These are phyloP conservation scores for Gloeophyllum trabeum DNA, from an alignment of 768 basidiomycete genomes.

Conservation along the genomic window DNA sequence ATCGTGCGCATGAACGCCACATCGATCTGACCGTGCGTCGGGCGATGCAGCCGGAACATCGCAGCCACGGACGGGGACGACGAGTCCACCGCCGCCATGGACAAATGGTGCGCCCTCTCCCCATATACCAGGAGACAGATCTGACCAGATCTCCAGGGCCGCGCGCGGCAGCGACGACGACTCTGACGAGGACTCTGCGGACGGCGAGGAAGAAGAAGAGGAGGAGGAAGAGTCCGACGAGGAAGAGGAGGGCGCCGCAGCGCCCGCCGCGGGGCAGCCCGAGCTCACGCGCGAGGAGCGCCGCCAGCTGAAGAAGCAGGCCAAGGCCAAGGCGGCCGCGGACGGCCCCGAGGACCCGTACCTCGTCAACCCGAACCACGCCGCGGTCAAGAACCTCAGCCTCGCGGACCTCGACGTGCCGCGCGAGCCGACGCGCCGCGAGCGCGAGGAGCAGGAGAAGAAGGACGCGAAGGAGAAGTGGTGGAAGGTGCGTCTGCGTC, in stretches of 20 bases:
- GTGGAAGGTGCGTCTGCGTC: slow-evolving; percentile 51
- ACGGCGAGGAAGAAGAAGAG: slow-evolving; percentile 32
- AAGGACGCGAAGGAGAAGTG: slow-evolving; percentile 81
- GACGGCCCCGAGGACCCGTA: slow-evolving; percentile 58
- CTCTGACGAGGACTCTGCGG: slow-evolving; percentile 25
- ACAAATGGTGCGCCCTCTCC: slow-evolving; percentile 7
- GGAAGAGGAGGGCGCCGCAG: slow-evolving; percentile 18
- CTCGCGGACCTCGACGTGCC: slow-evolving; percentile 65
- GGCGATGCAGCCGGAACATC: slow-evolving; percentile 10
- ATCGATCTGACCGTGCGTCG: slow-evolving; percentile 9
- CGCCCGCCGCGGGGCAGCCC: slow-evolving; percentile 22
- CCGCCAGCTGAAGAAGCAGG: slow-evolving; percentile 70
- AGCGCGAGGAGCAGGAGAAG: slow-evolving; percentile 88
- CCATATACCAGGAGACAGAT: neutral
- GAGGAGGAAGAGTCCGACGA: slow-evolving; percentile 33
- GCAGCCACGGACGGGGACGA: slow-evolving; percentile 16
- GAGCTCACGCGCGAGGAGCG: slow-evolving; percentile 66
- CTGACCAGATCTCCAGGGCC: slow-evolving; percentile 3
- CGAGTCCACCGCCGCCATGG: slow-evolving; percentile 11
- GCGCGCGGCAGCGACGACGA: slow-evolving; percentile 21
- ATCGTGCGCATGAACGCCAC: slow-evolving; percentile 3
- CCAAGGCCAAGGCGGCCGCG: slow-evolving; percentile 26
- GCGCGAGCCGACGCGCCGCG: slow-evolving; percentile 49
- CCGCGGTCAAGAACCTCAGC: slow-evolving; percentile 56
- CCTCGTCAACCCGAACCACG: slow-evolving; percentile 69